Conservation (phyloP, 2,329 filamentous ascomycete species). For the Talaromyces sp. region DNA sequence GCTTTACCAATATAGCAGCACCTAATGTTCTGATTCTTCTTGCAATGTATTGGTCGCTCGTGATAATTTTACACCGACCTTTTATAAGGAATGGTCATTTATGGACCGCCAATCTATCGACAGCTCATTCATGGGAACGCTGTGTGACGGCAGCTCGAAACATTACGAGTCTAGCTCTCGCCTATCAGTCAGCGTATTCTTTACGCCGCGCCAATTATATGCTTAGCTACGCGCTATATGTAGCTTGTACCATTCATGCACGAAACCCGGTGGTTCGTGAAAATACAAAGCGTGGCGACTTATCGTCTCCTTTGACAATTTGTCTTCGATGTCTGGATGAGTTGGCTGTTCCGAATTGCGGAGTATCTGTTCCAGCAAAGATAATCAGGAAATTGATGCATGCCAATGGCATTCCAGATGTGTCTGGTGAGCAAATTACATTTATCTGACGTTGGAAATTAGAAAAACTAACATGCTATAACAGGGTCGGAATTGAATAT, state of each 20-base stretch:
- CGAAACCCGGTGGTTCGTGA: slow-evolving; percentile 26
- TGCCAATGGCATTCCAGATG: slow-evolving; percentile 19
- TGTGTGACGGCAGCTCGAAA: slow-evolving; percentile 35
- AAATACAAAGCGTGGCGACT: background rate
- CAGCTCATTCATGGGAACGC: slow-evolving; percentile 29
- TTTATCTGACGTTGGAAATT: background rate
- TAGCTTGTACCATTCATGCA: slow-evolving; percentile 43
- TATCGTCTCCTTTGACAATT: background rate
- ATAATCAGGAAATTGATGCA: slow-evolving; percentile 15
- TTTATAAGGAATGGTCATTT: slow-evolving; percentile 39
- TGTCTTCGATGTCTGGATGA: background rate
- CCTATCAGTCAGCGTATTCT: slow-evolving; percentile 41
- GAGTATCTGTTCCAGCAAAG: slow-evolving; percentile 10
- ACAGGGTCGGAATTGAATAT: background rate
- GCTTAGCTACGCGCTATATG: slow-evolving; percentile 44
- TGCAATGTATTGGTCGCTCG: slow-evolving; percentile 40
- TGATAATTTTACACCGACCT: slow-evolving; percentile 47
- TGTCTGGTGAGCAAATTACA: slow-evolving; percentile 2
- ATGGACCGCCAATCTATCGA: slow-evolving; percentile 18
- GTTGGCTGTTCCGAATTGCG: slow-evolving; percentile 8
- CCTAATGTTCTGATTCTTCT: background rate
- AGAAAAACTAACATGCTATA: background rate
- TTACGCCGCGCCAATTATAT: slow-evolving; percentile 40
- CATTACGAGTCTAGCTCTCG: slow-evolving; percentile 35
- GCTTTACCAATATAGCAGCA: background rate